Percentiles rank a stretch among this genome's conserved stretches.
Evolutionary conservation across 1,284 basidiomycete genomes (phyloP).

Genomic region (Cutaneotrichosporon daszewskae): DNA sequence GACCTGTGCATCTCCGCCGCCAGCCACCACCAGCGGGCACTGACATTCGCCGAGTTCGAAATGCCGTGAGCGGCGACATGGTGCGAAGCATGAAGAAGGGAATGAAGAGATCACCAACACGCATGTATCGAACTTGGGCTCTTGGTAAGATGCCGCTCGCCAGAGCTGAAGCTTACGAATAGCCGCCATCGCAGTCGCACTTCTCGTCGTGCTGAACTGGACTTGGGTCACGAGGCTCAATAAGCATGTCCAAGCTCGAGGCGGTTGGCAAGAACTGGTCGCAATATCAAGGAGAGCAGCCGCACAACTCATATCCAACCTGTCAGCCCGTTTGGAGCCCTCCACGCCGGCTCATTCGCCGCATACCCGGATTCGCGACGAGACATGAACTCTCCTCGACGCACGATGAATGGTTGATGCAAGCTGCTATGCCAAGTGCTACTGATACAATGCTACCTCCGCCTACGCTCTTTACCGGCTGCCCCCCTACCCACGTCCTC

Average conservation of each 20-base stretch:
- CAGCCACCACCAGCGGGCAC: not conserved
- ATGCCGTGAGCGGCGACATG: constrained; percentile 26
- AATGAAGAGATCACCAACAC: not conserved
- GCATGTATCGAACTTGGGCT: not conserved
- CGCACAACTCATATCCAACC: no score
- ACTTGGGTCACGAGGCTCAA: constrained; percentile 19
- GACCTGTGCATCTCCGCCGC: constrained; percentile 1
- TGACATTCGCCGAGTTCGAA: not conserved
- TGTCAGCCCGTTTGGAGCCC: no score
- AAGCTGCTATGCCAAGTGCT: no score
- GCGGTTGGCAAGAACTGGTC: constrained; percentile 9
- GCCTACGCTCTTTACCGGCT: no score
- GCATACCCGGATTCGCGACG: no score
- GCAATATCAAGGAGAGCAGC: no score
- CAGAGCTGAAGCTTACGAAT: not conserved
- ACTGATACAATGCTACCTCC: no score
- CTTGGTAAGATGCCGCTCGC: constrained; percentile 7
- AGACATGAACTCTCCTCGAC: no score
- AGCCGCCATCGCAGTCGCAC: constrained; percentile 18
- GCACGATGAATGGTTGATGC: no score
- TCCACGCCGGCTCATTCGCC: no score
- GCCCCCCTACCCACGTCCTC: no score
- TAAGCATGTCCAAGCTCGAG: not conserved
- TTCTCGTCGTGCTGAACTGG: constrained; percentile 19
- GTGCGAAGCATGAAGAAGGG: constrained; percentile 35